These are phyloP conservation scores for Trametes coccinea DNA, from an alignment of 768 basidiomycete species.

Conservation along the genomic window DNA sequence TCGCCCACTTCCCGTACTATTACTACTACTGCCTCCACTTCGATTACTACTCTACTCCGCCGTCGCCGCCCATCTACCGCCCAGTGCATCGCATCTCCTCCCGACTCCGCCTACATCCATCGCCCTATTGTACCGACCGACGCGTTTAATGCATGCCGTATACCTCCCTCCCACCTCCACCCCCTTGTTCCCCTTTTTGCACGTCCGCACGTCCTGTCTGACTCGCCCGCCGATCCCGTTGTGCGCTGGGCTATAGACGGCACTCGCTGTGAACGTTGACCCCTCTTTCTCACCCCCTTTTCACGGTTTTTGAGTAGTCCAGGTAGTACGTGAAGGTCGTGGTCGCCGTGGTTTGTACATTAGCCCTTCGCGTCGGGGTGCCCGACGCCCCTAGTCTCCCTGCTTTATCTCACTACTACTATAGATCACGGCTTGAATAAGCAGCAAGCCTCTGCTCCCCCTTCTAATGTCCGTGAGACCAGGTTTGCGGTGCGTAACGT, in stretches of 20 bases:
- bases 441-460: too few relatives aligned
- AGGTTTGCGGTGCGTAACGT: too few relatives aligned
- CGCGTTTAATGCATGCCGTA: conserved; percentile 22
- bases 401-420: background rate
- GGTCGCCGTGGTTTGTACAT: too few relatives aligned
- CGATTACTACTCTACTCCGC: background rate
- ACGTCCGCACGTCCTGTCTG: too few relatives aligned
- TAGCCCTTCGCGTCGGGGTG: conserved; percentile 4
- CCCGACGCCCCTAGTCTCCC: conserved; percentile 5
- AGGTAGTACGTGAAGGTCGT: too few relatives aligned
- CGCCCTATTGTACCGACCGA: conserved; percentile 17
- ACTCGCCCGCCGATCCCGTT: too few relatives aligned
- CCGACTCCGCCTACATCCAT: background rate
- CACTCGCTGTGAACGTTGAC: too few relatives aligned
- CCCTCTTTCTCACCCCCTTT: too few relatives aligned
- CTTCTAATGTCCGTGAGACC: too few relatives aligned
- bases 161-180: background rate
- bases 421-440: background rate
- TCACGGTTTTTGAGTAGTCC: too few relatives aligned
- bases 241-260: too few relatives aligned
- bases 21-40: background rate
- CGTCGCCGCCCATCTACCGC: background rate
- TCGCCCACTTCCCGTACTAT: background rate
- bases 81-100: background rate
- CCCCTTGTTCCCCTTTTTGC: background rate